Percentiles rank a stretch among this genome's conserved stretches.
phyloP scores from a whole-genome alignment of 768 basidiomycete species.

The Nidula microcarpa region DNA sequence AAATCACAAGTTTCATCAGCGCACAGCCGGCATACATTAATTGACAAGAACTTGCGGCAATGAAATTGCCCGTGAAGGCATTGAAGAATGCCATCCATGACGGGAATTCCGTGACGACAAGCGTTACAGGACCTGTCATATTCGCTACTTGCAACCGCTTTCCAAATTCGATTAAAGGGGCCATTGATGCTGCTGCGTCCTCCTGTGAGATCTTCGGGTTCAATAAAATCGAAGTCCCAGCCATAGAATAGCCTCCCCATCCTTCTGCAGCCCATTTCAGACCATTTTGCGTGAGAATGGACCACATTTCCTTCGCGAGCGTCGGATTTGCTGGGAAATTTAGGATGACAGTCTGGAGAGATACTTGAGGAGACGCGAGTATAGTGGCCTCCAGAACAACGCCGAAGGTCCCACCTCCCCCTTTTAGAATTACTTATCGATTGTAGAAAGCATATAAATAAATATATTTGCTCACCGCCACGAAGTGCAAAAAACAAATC shows the following conservation, averaged over 20 bases:
- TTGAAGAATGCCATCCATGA: constrained; percentile 38
- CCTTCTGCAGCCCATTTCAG: constrained; percentile 41
- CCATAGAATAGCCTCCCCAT: constrained; percentile 43
- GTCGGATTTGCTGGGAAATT: constrained; percentile 20
- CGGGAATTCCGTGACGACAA: constrained; percentile 34
- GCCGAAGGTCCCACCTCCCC: constrained; percentile 46
- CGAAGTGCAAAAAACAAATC: constrained; percentile 56
- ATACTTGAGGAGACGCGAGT: constrained; percentile 12
- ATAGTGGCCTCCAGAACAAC: constrained; percentile 31
- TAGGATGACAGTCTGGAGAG: constrained; percentile 32
- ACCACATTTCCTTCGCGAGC: constrained; percentile 28
- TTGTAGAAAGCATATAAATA: background rate
- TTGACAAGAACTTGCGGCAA: constrained; percentile 26
- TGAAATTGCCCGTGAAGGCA: constrained; percentile 28
- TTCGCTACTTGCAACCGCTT: constrained; percentile 17
- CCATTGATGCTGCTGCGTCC: constrained; percentile 36
- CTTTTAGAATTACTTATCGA: constrained; percentile 8
- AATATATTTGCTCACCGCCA: constrained; percentile 25
- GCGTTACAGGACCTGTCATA: constrained; percentile 14
- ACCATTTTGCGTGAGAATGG: constrained; percentile 31
- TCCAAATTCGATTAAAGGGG: constrained; percentile 34
- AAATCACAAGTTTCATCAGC: background rate
- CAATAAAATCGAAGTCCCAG: constrained; percentile 35
- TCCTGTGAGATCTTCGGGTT: constrained; percentile 35
- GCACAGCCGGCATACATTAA: background rate